Base-by-base conservation (phyloP, 73 alveolate genomes). In the Uronychia binucleata region DNA sequence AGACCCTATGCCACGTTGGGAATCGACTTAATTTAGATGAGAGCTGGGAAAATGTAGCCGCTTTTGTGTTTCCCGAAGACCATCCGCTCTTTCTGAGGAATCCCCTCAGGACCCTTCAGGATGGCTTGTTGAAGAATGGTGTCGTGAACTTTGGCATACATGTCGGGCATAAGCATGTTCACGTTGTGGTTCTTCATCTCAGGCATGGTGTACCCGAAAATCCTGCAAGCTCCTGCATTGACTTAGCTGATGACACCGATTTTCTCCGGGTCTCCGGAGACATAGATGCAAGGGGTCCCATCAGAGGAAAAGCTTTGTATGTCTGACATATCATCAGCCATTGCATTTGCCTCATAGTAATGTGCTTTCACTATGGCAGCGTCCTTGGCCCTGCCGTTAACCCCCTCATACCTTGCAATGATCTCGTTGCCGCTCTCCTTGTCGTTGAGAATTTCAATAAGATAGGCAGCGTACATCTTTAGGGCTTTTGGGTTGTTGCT, bases 381-480 rank as follows among this genome's bases (percentile, higher is more conserved):
- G n/a, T 89, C 92, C 35, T 86, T 93, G 82, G 95, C 93, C 75
- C 76, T 92, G 77, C 82, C 86, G 81, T 90, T 93, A 46, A 46
- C 5, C 19, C 5, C 19, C 67, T 46, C 5, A 11, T 46, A 81
- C 86, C 89, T 83, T 85, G 82, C 87, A 91, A 82, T 86, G 91
- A 88, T 89, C 95, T 97, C 82, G 77, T 79, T 58, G 86, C 96
- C 99, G 34, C 78, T 92, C 86, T 93, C 95, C 86, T 87, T 93
- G 82, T 96, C 97, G 81, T 96, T 95, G 82, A 96, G 88, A 26
- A 96, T 96, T 86, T 91, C 95, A 46, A 93, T 93, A 19, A 88
- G 91, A 93, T 93, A 96, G 75, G 86, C 92, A 0, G 98, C 96
- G 88, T 95, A 96, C 84, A 93, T 86, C 86, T 88, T 84, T 29